Percentiles rank a stretch among this genome's conserved stretches.
phyloP scores from a whole-genome alignment of 2,329 filamentous ascomycete species.

The Fusarium burgessii region DNA sequence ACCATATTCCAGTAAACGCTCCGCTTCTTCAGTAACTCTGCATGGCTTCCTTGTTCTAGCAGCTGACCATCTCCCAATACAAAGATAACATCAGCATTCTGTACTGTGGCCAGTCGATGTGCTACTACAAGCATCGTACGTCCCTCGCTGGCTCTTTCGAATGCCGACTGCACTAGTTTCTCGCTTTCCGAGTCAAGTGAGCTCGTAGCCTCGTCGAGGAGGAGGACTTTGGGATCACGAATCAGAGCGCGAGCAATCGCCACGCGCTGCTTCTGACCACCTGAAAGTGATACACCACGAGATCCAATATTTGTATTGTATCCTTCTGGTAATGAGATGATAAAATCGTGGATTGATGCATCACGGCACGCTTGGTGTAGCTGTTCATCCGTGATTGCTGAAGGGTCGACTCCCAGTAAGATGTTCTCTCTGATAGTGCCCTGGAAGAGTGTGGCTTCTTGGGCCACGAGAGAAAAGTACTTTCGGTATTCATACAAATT shows the following conservation, averaged over 20 bases:
- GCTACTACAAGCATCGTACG: slow-evolving; percentile 81
- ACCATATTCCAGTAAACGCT: slow-evolving; percentile 71
- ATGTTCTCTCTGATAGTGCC: slow-evolving; percentile 78
- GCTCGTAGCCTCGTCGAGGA: slow-evolving; percentile 80
- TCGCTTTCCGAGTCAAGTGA: slow-evolving; percentile 74
- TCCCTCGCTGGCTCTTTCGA: slow-evolving; percentile 71
- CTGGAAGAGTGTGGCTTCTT: slow-evolving; percentile 80
- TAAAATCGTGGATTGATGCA: slow-evolving; percentile 79
- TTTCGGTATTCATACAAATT: slow-evolving; percentile 73
- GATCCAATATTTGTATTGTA: slow-evolving; percentile 77
- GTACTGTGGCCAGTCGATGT: slow-evolving; percentile 80
- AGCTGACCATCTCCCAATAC: slow-evolving; percentile 75
- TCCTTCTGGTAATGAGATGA: slow-evolving; percentile 73
- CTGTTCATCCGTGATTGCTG: slow-evolving; percentile 62
- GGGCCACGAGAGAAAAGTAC: slow-evolving; percentile 76
- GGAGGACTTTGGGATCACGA: slow-evolving; percentile 72
- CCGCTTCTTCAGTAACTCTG: slow-evolving; percentile 62
- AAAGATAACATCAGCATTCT: slow-evolving; percentile 83
- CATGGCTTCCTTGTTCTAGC: slow-evolving; percentile 65
- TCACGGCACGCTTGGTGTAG: slow-evolving; percentile 67
- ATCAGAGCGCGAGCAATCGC: slow-evolving; percentile 77
- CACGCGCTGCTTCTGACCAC: slow-evolving; percentile 79
- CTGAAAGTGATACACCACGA: slow-evolving; percentile 73
- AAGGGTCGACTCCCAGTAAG: slow-evolving; percentile 70
- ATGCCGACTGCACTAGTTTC: slow-evolving; percentile 73